Conservation (phyloP, 176 grass and related monocot genomes). For the Zea mays region Zm-B73-REFERENCE-NAM-5.0 NC_050101.1:118829001-118829500, state of each 20-base stretch:
- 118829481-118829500: conserved; percentile 1
- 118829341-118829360: not conserved
- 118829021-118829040: not conserved
- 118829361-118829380: not conserved
- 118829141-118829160: not conserved
- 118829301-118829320: not conserved
- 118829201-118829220: conserved; percentile 14
- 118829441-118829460: conserved; percentile 6
- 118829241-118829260: not conserved
- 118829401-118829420: too few relatives aligned
- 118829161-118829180: not conserved
- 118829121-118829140: conserved; percentile 12
- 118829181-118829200: not conserved
- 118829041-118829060: not conserved
- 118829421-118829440: too few relatives aligned
- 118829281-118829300: conserved; percentile 12
- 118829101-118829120: conserved; percentile 1
- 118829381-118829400: not conserved
- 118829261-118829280: conserved; percentile 1
- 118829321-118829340: not conserved
- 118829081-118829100: conserved; percentile 7
- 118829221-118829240: not conserved
- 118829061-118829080: not conserved
- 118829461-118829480: not conserved
- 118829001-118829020: too few relatives aligned